These are phyloP conservation scores for Neckera pumila DNA, from an alignment of 225 moss, liverwort and hornwort species.

Conservation along the genomic window DNA sequence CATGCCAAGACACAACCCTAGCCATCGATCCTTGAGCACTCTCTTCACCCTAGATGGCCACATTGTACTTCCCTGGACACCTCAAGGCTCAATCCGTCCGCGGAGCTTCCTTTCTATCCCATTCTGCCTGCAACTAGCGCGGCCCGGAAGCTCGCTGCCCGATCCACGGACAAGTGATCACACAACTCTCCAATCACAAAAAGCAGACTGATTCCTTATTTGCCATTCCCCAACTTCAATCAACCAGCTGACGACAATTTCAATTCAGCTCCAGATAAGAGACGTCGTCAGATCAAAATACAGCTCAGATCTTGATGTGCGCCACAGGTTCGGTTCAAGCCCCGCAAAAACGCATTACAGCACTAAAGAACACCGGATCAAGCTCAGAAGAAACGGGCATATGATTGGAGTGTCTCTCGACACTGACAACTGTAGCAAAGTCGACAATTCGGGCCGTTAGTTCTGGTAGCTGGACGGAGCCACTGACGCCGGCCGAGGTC, in stretches of 20 bases:
- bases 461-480: neutral
- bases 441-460: neutral
- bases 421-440: neutral
- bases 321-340: neutral
- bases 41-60: conserved; percentile 38
- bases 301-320: conserved; percentile 1
- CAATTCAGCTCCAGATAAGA: neutral
- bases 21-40: conserved; percentile 68
- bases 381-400: neutral
- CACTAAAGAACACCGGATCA: neutral
- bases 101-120: conserved; percentile 10
- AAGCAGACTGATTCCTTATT: neutral
- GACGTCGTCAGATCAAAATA: neutral
- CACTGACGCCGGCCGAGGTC: neutral
- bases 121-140: conserved; percentile 3
- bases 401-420: neutral
- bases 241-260: neutral
- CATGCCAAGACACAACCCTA: conserved; percentile 94
- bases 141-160: neutral
- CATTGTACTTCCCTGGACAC: conserved; percentile 6
- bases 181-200: neutral
- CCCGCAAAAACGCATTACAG: neutral
- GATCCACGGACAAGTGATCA: neutral
- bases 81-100: neutral
- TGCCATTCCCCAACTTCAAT: neutral